Evolutionary conservation across 176 grass and related monocot species (phyloP).

Genomic region (Oryza punctata): DNA sequence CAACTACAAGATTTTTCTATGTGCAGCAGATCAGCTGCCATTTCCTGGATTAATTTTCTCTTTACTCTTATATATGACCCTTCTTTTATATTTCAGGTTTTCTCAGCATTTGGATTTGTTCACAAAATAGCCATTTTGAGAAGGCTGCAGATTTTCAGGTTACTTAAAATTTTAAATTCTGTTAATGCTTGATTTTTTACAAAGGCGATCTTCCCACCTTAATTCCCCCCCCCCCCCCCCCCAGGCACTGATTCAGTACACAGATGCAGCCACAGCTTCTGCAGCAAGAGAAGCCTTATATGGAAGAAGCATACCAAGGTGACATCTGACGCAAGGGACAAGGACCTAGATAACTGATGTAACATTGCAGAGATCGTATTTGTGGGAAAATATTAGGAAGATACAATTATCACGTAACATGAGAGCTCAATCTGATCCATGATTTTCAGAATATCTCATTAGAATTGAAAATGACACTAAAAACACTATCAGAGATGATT

Average conservation of each 20-base stretch:
- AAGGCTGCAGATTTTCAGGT: constrained; percentile 99
- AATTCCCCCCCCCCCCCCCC: constrained; percentile 20
- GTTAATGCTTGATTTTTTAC: constrained; percentile 30
- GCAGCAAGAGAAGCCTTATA: constrained; percentile 90
- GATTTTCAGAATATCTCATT: too few species aligned
- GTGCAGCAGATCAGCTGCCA: too few species aligned
- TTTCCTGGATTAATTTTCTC: neutral
- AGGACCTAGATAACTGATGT: too few species aligned
- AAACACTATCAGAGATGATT: too few species aligned
- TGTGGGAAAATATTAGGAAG: too few species aligned
- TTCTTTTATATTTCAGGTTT: constrained; percentile 65
- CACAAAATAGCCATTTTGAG: constrained; percentile 99
- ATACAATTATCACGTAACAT: too few species aligned
- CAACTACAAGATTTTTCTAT: neutral
- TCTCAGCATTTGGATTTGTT: constrained; percentile 95
- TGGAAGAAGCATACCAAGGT: constrained; percentile 98
- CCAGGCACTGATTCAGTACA: constrained; percentile 92
- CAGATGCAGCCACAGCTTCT: constrained; percentile 83
- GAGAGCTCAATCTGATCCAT: too few species aligned
- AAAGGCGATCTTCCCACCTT: constrained; percentile 24
- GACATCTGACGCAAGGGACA: too few species aligned
- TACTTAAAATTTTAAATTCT: constrained; percentile 14
- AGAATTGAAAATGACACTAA: too few species aligned
- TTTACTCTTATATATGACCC: constrained; percentile 27
- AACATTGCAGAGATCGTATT: too few species aligned